These are phyloP conservation scores for Prunus campanulata DNA, from an alignment of 306 rosid genomes.

Conservation along the genomic window DNA sequence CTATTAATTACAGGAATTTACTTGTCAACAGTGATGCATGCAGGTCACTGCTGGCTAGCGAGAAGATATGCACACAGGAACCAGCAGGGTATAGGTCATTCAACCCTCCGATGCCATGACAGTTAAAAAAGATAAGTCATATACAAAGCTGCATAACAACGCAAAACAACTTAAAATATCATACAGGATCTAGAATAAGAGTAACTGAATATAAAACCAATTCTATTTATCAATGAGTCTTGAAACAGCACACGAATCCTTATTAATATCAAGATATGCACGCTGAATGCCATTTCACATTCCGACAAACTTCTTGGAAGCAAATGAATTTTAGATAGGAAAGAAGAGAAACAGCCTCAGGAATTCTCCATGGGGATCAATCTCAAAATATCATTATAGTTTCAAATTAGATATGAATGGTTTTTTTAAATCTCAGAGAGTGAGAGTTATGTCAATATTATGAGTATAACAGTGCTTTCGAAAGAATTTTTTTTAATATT, in stretches of 20 bases:
- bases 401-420: background rate
- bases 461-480: background rate
- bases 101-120: constrained; percentile 4
- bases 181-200: background rate
- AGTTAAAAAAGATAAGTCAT: background rate
- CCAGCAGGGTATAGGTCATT: background rate
- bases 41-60: background rate
- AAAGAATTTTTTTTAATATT: background rate
- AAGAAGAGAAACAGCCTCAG: constrained; percentile 1
- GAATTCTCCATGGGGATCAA: background rate
- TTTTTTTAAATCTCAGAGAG: background rate
- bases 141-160: constrained; percentile 9
- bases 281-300: background rate
- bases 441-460: background rate
- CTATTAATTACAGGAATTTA: background rate
- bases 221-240: background rate
- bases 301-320: background rate
- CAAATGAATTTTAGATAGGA: background rate
- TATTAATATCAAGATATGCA: background rate
- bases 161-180: background rate
- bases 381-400: background rate
- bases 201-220: background rate
- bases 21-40: constrained; percentile 5
- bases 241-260: background rate
- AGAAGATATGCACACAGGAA: background rate